These are phyloP conservation scores for Lipomyces japonicus DNA, from an alignment of 805 yeast species.

Conservation along the genomic window DNA sequence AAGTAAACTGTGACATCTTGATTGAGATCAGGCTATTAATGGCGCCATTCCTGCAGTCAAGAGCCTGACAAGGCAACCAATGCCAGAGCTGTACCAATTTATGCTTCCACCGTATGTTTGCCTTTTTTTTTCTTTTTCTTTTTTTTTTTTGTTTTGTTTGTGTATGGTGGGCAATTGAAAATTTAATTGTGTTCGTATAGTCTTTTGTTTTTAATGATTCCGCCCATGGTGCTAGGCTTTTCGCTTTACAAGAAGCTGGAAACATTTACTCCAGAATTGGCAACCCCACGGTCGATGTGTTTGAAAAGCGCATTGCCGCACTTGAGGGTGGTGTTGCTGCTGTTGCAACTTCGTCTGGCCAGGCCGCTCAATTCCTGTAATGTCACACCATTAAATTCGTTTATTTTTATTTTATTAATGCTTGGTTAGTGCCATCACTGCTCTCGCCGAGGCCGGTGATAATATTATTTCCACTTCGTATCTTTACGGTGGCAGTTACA, in stretches of 20 bases:
- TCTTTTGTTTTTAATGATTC: constrained; percentile 86
- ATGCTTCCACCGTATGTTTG: constrained; percentile 62
- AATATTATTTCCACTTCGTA: constrained; percentile 82
- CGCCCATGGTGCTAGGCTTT: constrained; percentile 86
- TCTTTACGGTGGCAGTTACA: constrained; percentile 94
- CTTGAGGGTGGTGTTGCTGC: constrained; percentile 92
- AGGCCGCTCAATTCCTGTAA: constrained; percentile 76
- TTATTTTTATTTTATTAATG: background rate
- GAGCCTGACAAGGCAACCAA: constrained; percentile 57
- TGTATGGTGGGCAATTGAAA: background rate
- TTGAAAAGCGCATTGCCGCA: constrained; percentile 89
- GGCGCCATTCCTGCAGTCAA: constrained; percentile 41
- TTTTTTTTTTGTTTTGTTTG: background rate
- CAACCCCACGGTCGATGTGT: constrained; percentile 90
- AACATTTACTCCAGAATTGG: constrained; percentile 83
- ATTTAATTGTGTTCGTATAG: no score
- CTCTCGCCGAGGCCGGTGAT: constrained; percentile 58
- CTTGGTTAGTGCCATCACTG: constrained; percentile 18
- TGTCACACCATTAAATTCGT: background rate
- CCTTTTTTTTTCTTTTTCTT: background rate
- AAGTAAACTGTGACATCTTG: background rate
- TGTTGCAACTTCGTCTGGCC: constrained; percentile 89
- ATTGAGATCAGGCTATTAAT: background rate
- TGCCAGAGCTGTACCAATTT: constrained; percentile 90
- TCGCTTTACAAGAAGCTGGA: constrained; percentile 79